Evolutionary conservation across 2,329 filamentous ascomycete genomes (phyloP).

Genomic region (Cordyceps farinosa): DNA sequence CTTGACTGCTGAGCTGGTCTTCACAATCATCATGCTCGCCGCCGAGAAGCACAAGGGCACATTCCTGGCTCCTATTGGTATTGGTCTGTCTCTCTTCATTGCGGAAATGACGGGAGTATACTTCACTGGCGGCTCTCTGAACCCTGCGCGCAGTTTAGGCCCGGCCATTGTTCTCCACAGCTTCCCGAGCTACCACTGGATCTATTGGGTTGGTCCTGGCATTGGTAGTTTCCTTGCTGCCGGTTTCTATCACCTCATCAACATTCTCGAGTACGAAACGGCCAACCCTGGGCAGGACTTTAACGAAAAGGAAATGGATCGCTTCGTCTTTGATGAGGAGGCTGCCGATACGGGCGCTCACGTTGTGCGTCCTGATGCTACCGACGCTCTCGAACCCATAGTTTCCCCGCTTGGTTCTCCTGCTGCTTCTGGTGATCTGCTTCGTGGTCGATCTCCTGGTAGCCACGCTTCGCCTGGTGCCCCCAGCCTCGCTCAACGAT

Average conservation of each 20-base stretch:
- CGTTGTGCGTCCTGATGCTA: slow-evolving; percentile 16
- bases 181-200: slow-evolving; percentile 45
- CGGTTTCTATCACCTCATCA: slow-evolving; percentile 20
- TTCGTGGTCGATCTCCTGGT: slow-evolving; percentile 13
- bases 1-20: slow-evolving; percentile 45
- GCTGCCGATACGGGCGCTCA: slow-evolving; percentile 14
- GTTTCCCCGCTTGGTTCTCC: background rate
- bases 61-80: slow-evolving; percentile 46
- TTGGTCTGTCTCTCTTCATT: slow-evolving; percentile 45
- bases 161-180: slow-evolving; percentile 41
- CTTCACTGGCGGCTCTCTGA: slow-evolving; percentile 47
- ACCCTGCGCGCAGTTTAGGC: slow-evolving; percentile 45
- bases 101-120: slow-evolving; percentile 44
- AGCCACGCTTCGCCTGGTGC: background rate
- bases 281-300: slow-evolving; percentile 23
- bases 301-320: slow-evolving; percentile 20
- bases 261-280: slow-evolving; percentile 20
- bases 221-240: slow-evolving; percentile 16
- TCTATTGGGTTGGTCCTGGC: slow-evolving; percentile 36
- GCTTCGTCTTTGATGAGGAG: slow-evolving; percentile 19
- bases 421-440: background rate
- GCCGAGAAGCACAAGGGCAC: slow-evolving; percentile 47
- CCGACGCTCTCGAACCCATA: slow-evolving; percentile 11
- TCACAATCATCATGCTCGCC: slow-evolving; percentile 50
- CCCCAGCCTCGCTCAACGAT: background rate